Base-by-base conservation (phyloP, 2,329 filamentous ascomycete genomes). In the Fusarium sp. region DNA sequence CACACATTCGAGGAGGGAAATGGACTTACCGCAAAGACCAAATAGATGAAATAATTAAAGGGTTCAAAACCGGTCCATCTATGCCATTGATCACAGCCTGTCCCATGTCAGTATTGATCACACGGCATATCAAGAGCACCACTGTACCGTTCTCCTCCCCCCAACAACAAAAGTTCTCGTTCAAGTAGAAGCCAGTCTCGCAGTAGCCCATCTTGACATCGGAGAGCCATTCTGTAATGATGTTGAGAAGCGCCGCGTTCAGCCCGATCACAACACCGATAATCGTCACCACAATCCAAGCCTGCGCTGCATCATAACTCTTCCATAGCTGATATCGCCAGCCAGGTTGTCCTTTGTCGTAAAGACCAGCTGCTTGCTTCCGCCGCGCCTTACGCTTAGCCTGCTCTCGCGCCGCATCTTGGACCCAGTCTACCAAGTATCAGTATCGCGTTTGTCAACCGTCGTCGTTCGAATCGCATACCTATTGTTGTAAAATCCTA, bases 141-240 rank as follows among this genome's bases (percentile, higher is more conserved):
- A 32, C 57, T 81, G 44, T 80, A 90, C 90, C 94, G 75, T 88
- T 91, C 73, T 97, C 94, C 56, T 96, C 92, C 37, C 96, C 96
- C 94, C 94, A 99, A 78, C 96, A 99, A 80, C 96, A 99, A 78
- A 99, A 99, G 77, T 88, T 91, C 84, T 98, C 93, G 79, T 99
- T 99, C 59, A 99, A 85, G 77, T 99, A 99, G 79, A 98, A 99
- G 4, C 90, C 95, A 10, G 94, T 97, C 14, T 90, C 92, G 83
- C 96, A 99, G 80, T 97, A 90, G n/a, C 96, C 96, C 75, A 95
- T 84, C 82, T 98, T 99, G 77, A 97, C 90, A 80, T 99, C 96
- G 35, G 93, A 92, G 65, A 99, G 83, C 95, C 96, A 99, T 80
- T 99, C 96, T 11, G 95, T 98, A 43, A 96, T 88, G 70, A 99